Conservation (phyloP, 768 basidiomycete species). For the Calocybe indica region DNA sequence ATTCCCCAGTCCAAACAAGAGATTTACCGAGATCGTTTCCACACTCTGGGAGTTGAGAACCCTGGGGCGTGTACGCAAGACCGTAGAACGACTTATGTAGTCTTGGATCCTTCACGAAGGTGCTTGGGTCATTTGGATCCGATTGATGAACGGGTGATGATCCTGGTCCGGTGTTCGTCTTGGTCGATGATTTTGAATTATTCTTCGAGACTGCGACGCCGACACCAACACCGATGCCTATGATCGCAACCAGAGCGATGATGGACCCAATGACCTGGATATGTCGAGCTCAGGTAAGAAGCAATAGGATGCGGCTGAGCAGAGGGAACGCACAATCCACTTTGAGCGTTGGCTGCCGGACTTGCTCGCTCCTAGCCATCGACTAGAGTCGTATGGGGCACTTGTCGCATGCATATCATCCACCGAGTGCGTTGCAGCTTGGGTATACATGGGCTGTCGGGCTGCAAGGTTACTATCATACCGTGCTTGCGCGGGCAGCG, state of each 20-base stretch:
- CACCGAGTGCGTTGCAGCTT: not conserved
- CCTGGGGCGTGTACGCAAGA: slow-evolving; percentile 79
- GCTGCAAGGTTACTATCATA: not conserved
- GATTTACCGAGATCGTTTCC: slow-evolving; percentile 43
- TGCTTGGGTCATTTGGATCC: slow-evolving; percentile 64
- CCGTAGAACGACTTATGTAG: slow-evolving; percentile 79
- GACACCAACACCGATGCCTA: slow-evolving; percentile 45
- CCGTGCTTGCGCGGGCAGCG: too few species aligned
- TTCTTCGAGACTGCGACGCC: slow-evolving; percentile 47
- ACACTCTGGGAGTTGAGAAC: slow-evolving; percentile 67
- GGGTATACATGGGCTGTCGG: slow-evolving; percentile 1
- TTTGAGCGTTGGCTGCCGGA: slow-evolving; percentile 13
- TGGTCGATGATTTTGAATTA: slow-evolving; percentile 19
- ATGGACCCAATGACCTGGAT: slow-evolving; percentile 42
- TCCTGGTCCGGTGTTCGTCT: slow-evolving; percentile 7
- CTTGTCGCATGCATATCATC: not conserved
- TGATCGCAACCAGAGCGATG: slow-evolving; percentile 28
- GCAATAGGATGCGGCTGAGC: not conserved
- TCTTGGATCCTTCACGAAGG: slow-evolving; percentile 62
- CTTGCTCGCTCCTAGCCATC: slow-evolving; percentile 11
- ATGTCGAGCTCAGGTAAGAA: not conserved
- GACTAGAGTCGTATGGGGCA: slow-evolving; percentile 1
- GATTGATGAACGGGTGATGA: slow-evolving; percentile 16
- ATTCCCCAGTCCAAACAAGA: not conserved
- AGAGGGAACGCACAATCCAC: slow-evolving; percentile 13